Conservation (phyloP, 2,329 filamentous ascomycete species). For the Bisporella sp. region DNA sequence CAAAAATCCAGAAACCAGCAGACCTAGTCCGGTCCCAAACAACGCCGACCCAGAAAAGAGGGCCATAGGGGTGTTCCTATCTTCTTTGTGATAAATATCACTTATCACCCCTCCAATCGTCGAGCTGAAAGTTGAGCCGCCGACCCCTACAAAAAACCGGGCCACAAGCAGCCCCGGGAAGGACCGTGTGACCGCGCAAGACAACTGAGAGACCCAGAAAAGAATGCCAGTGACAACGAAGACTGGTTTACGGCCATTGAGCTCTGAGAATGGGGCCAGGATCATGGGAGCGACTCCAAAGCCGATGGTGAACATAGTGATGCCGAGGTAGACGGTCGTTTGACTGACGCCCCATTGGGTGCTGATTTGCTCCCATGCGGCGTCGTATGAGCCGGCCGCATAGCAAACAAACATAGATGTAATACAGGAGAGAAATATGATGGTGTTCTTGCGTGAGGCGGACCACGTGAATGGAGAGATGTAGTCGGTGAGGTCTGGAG, state of each 20-base stretch:
- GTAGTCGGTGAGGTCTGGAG: constrained; percentile 61
- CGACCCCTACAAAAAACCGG: constrained; percentile 71
- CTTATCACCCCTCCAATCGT: constrained; percentile 87
- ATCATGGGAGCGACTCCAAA: constrained; percentile 84
- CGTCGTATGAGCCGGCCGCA: constrained; percentile 72
- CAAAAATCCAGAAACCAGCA: constrained; percentile 64
- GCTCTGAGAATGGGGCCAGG: constrained; percentile 79
- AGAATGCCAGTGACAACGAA: constrained; percentile 68
- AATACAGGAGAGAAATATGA: constrained; percentile 66
- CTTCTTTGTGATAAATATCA: constrained; percentile 72
- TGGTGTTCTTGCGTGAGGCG: constrained; percentile 57
- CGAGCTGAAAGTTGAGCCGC: constrained; percentile 72
- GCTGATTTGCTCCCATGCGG: constrained; percentile 58
- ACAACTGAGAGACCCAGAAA: constrained; percentile 53
- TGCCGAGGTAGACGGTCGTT: constrained; percentile 63
- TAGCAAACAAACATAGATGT: constrained; percentile 76
- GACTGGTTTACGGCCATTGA: constrained; percentile 79
- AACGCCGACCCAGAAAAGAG: constrained; percentile 76
- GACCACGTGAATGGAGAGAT: constrained; percentile 71
- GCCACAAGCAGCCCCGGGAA: constrained; percentile 53
- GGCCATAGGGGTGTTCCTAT: constrained; percentile 84
- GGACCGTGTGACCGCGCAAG: constrained; percentile 53
- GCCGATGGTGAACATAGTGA: constrained; percentile 75
- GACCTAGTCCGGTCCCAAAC: constrained; percentile 72
- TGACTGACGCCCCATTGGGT: constrained; percentile 57